phyloP scores from a whole-genome alignment of 257 asterid species.

The Scutellaria galericulata region DNA sequence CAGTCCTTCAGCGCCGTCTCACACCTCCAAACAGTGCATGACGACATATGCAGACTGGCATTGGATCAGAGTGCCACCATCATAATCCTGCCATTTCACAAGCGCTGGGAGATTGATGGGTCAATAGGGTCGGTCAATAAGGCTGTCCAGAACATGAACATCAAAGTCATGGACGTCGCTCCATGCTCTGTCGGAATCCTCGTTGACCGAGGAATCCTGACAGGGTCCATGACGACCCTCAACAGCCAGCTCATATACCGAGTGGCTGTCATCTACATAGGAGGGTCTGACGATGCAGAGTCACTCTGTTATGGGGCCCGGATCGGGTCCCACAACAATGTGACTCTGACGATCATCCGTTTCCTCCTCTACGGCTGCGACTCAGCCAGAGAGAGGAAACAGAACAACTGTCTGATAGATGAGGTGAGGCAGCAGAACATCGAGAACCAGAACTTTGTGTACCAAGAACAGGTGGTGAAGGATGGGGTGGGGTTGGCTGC shows the following conservation, averaged over 20 bases:
- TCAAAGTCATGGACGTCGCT: constrained; percentile 55
- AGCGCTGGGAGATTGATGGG: constrained; percentile 80
- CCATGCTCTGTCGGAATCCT: constrained; percentile 78
- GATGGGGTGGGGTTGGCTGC: constrained; percentile 74
- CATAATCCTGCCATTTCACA: constrained; percentile 75
- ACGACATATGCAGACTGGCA: constrained; percentile 62
- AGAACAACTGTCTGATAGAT: constrained; percentile 59
- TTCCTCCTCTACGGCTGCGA: constrained; percentile 69
- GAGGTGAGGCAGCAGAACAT: constrained; percentile 61
- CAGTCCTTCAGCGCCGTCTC: constrained; percentile 64
- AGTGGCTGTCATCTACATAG: constrained; percentile 68
- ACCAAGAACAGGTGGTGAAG: constrained; percentile 72
- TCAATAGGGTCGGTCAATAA: constrained; percentile 57
- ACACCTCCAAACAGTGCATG: constrained; percentile 57
- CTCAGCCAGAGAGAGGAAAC: constrained; percentile 59
- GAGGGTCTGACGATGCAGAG: constrained; percentile 83
- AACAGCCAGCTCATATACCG: constrained; percentile 53
- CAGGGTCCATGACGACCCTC: constrained; percentile 51
- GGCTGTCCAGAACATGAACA: constrained; percentile 59
- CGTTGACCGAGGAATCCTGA: constrained; percentile 62
- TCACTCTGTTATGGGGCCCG: constrained; percentile 72
- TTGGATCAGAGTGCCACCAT: constrained; percentile 60
- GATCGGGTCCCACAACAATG: constrained; percentile 58
- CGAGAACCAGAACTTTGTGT: constrained; percentile 57
- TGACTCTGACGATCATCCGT: constrained; percentile 60